Evolutionary conservation across 2,329 filamentous ascomycete genomes (phyloP).

Genomic region (Colletotrichum sp.): DNA sequence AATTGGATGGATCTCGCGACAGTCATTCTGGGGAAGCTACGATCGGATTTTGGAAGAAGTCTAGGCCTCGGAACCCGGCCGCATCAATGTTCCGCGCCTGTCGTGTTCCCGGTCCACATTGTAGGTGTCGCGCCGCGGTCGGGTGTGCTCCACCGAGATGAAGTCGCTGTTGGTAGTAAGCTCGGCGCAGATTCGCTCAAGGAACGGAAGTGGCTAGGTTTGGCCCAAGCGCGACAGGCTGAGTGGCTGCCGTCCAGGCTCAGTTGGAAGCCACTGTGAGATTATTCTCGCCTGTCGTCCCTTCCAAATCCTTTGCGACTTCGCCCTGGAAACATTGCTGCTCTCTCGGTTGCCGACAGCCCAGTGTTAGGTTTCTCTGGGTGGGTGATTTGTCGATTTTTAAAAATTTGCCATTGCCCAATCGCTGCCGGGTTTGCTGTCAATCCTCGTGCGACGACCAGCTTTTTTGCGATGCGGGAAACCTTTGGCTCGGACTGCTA

Average conservation of each 20-base stretch:
- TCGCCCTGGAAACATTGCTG: neutral
- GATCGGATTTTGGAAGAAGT: conserved; percentile 6
- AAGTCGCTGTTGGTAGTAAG: neutral
- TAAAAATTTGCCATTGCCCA: neutral
- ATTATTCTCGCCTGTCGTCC: conserved; percentile 8
- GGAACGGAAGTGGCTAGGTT: conserved; percentile 8
- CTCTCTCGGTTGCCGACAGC: neutral
- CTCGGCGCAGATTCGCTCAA: neutral
- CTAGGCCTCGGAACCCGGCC: neutral
- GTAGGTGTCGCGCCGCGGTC: neutral
- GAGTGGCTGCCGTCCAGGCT: conserved; percentile 2
- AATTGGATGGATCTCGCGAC: conserved; percentile 16
- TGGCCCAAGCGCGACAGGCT: conserved; percentile 11
- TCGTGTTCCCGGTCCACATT: neutral
- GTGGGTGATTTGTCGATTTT: neutral
- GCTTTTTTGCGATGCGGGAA: conserved; percentile 13
- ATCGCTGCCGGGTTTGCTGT: neutral
- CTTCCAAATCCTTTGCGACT: conserved; percentile 7
- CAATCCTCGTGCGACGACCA: neutral
- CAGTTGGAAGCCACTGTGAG: conserved; percentile 7
- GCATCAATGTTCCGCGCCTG: neutral
- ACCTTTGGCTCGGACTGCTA: conserved; percentile 21
- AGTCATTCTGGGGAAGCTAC: conserved; percentile 8
- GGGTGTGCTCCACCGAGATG: neutral
- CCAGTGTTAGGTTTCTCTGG: neutral